These are phyloP conservation scores for Candida montana DNA, from an alignment of 805 yeast species.

Conservation along the genomic window DNA sequence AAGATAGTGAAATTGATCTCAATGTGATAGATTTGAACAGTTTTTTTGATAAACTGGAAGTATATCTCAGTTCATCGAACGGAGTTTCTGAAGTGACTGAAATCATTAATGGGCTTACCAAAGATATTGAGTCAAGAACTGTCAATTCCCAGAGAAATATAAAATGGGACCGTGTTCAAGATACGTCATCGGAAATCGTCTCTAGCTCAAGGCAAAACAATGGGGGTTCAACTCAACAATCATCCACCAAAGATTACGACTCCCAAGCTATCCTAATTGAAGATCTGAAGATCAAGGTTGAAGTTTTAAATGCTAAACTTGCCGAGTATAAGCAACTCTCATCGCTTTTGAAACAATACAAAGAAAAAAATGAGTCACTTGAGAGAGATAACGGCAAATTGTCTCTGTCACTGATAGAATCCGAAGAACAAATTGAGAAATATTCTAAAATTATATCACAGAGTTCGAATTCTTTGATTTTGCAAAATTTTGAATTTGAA, in stretches of 20 bases:
- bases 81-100: neutral
- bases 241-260: neutral
- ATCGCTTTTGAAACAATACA: conserved; percentile 20
- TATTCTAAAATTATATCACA: conserved; percentile 2
- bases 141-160: neutral
- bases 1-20: neutral
- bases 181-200: too few relatives aligned
- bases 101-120: neutral
- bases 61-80: neutral
- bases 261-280: conserved; percentile 24
- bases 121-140: neutral
- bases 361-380: conserved; percentile 18
- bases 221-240: neutral
- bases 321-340: conserved; percentile 29
- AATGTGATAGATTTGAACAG: neutral
- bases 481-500: conserved; percentile 28
- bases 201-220: too few relatives aligned
- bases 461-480: conserved; percentile 20
- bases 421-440: conserved; percentile 21
- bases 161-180: neutral
- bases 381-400: conserved; percentile 13
- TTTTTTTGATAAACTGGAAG: neutral
- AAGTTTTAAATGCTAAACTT: conserved; percentile 40
- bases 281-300: conserved; percentile 41
- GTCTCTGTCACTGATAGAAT: conserved; percentile 8